Conservation (phyloP, 257 asterid species). For the Nicotiana noctiflora region DNA sequence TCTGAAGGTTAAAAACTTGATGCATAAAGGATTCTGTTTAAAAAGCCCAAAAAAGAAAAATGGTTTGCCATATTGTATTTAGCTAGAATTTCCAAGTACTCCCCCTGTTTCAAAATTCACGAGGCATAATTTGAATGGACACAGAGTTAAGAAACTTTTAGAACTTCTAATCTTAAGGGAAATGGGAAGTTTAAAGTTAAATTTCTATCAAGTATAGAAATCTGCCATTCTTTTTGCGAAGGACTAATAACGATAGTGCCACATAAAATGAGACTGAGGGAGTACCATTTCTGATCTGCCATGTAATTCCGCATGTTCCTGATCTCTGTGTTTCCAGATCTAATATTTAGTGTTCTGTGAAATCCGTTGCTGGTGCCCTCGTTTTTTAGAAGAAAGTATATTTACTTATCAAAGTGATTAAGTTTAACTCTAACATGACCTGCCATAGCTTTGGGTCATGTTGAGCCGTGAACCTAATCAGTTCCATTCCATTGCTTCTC, state of each 20-base stretch:
- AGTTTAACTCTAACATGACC: background rate
- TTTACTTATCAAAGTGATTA: background rate
- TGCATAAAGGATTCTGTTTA: background rate
- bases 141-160: no score
- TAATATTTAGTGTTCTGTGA: background rate
- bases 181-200: no score
- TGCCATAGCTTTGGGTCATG: background rate
- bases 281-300: background rate
- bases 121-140: no score
- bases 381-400: background rate
- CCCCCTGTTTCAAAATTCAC: no score
- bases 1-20: background rate
- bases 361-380: background rate
- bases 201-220: no score
- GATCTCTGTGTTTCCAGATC: background rate
- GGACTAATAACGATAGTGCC: no score
- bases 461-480: background rate
- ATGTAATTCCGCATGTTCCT: background rate
- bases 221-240: no score
- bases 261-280: no score
- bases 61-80: background rate
- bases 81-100: background rate
- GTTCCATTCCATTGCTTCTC: background rate
- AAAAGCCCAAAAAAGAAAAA: background rate
- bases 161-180: no score